Evolutionary conservation across 352 stramenopile genomes (phyloP).

Genomic region (Globisporangium ultimum): DNA sequence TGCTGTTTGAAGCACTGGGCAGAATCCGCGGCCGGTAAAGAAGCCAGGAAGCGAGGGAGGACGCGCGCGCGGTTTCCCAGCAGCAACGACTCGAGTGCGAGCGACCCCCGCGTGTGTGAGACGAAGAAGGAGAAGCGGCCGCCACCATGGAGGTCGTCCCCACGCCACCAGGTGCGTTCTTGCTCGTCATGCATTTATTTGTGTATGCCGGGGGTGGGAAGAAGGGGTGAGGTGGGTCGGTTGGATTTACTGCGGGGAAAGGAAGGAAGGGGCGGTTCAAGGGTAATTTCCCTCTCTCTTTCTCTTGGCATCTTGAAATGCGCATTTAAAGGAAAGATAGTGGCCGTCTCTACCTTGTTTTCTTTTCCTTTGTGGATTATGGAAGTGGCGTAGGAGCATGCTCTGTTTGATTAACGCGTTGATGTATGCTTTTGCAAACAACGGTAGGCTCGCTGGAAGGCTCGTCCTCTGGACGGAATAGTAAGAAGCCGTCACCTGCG

Average conservation of each 20-base stretch:
- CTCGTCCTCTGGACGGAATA: conserved; percentile 34
- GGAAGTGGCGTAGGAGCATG: neutral
- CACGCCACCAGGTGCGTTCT: conserved; percentile 28
- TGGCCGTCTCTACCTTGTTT: too few relatives aligned
- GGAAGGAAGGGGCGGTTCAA: neutral
- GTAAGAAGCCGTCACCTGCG: conserved; percentile 73
- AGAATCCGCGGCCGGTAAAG: conserved; percentile 5
- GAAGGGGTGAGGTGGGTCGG: neutral
- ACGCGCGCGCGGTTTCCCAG: neutral
- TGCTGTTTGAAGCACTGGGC: conserved; percentile 3
- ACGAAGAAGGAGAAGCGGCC: neutral
- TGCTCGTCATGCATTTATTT: neutral
- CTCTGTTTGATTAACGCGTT: neutral
- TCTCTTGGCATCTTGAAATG: too few relatives aligned
- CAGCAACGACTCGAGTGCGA: neutral
- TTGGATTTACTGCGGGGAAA: neutral
- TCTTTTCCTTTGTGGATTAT: too few relatives aligned
- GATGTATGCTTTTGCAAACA: neutral
- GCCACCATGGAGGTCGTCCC: conserved; percentile 17
- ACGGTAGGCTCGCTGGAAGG: conserved; percentile 30
- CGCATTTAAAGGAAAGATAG: too few relatives aligned
- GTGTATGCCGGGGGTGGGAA: neutral
- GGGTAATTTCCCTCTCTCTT: too few relatives aligned
- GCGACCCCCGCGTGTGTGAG: neutral
- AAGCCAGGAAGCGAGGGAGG: conserved; percentile 6